A percentile compares a stretch with the other conserved stretches of the same genome.
These are phyloP conservation scores for Botrytis byssoidea DNA, from an alignment of 2,329 filamentous ascomycete species.

Conservation along the genomic window DNA sequence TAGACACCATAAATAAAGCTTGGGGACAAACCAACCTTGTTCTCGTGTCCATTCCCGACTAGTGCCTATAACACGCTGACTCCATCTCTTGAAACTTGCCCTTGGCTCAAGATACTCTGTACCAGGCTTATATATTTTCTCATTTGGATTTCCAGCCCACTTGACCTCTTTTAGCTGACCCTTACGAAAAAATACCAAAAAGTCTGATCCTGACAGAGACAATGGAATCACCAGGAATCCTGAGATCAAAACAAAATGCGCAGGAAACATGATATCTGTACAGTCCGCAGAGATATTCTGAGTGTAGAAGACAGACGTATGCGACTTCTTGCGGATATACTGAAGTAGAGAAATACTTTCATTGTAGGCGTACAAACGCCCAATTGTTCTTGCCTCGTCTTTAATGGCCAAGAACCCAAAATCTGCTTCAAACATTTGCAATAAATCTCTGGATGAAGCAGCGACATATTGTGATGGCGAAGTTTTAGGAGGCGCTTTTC, in stretches of 20 bases:
- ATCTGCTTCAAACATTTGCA: slow-evolving; percentile 30
- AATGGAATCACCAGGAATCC: slow-evolving; percentile 81
- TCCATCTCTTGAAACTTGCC: slow-evolving; percentile 78
- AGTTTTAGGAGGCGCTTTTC: slow-evolving; percentile 10
- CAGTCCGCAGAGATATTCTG: slow-evolving; percentile 76
- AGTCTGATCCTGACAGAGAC: slow-evolving; percentile 74
- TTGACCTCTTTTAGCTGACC: slow-evolving; percentile 74
- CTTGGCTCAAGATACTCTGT: slow-evolving; percentile 76
- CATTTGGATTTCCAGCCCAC: slow-evolving; percentile 81
- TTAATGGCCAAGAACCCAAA: slow-evolving; percentile 76
- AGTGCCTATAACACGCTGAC: slow-evolving; percentile 71
- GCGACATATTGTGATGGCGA: slow-evolving; percentile 27
- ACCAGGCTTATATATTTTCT: slow-evolving; percentile 70
- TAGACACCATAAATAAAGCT: not conserved
- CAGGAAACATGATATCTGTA: slow-evolving; percentile 74
- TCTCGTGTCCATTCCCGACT: slow-evolving; percentile 87
- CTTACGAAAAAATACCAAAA: slow-evolving; percentile 85
- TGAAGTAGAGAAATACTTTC: slow-evolving; percentile 82
- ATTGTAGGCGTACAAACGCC: slow-evolving; percentile 72
- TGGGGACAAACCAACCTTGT: slow-evolving; percentile 46
- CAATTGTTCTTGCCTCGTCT: slow-evolving; percentile 83
- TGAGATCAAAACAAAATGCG: slow-evolving; percentile 76
- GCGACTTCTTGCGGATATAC: slow-evolving; percentile 72
- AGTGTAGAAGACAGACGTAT: slow-evolving; percentile 74
- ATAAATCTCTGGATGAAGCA: slow-evolving; percentile 27